These are phyloP conservation scores for Emericellopsis cladophorae DNA, from an alignment of 2,329 filamentous ascomycete genomes.

Conservation along the genomic window DNA sequence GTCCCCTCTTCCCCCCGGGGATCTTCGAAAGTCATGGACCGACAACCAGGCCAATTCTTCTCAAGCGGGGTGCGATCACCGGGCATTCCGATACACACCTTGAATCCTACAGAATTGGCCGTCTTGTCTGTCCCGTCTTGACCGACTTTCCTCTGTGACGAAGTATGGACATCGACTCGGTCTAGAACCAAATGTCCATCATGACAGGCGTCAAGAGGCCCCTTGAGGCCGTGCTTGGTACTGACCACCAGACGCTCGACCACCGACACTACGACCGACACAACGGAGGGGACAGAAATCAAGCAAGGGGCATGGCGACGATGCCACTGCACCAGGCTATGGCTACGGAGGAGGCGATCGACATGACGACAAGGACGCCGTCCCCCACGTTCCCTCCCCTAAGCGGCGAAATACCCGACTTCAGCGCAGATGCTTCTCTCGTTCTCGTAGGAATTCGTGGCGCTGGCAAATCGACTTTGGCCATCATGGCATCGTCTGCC, in stretches of 20 bases:
- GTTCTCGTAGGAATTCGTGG: constrained; percentile 62
- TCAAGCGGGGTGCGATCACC: no score
- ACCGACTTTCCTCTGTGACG: neutral
- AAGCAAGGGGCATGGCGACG: neutral
- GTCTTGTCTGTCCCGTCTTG: neutral
- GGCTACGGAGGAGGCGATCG: constrained; percentile 5
- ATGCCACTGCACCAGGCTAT: neutral
- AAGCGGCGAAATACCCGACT: constrained; percentile 21
- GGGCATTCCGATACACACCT: neutral
- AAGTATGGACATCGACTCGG: neutral
- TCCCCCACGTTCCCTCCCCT: constrained; percentile 11
- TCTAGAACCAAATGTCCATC: constrained; percentile 1
- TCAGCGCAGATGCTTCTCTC: constrained; percentile 53
- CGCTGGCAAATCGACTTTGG: constrained; percentile 63
- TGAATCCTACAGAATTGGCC: neutral
- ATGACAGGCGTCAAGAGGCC: constrained; percentile 28
- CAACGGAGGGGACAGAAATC: neutral
- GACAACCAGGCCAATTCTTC: no score
- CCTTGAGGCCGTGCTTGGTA: constrained; percentile 18
- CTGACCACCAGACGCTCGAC: constrained; percentile 8
- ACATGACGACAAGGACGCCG: constrained; percentile 10
- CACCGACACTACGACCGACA: constrained; percentile 4
- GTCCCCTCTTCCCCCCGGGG: no score
- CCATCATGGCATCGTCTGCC: constrained; percentile 61
- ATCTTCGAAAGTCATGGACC: no score